These are phyloP conservation scores for Lipomyces chichibuensis DNA, from an alignment of 805 yeast genomes.

Conservation along the genomic window DNA sequence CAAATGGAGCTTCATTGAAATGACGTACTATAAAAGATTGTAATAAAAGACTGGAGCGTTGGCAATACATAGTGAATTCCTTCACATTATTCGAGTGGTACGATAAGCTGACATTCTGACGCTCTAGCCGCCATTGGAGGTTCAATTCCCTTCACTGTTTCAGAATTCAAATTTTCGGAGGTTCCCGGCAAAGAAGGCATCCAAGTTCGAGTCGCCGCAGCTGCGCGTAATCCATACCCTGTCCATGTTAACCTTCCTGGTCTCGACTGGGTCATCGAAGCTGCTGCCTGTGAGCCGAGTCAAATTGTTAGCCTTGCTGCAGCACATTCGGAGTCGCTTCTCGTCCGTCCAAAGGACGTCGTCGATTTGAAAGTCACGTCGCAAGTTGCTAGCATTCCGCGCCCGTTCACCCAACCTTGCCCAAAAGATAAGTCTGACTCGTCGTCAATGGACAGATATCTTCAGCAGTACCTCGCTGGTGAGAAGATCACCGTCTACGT, in stretches of 20 bases:
- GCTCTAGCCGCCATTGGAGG: constrained; percentile 17
- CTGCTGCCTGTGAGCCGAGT: constrained; percentile 25
- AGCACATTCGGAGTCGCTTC: constrained; percentile 27
- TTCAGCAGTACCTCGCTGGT: constrained; percentile 26
- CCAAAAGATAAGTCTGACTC: constrained; percentile 21
- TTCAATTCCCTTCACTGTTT: constrained; percentile 27
- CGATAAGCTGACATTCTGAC: background rate
- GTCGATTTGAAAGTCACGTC: constrained; percentile 21
- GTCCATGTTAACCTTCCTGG: constrained; percentile 28
- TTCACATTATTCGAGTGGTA: background rate
- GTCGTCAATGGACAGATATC: constrained; percentile 31
- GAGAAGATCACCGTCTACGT: constrained; percentile 29
- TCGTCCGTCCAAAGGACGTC: constrained; percentile 20
- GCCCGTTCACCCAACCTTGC: constrained; percentile 27
- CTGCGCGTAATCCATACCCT: constrained; percentile 31
- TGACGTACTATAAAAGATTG: background rate
- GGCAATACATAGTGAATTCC: background rate
- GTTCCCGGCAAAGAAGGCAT: constrained; percentile 18
- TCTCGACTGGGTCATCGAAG: constrained; percentile 31
- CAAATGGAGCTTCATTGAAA: background rate
- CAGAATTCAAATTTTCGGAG: constrained; percentile 28
- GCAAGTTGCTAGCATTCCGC: constrained; percentile 17
- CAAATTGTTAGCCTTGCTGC: constrained; percentile 24
- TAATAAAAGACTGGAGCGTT: background rate
- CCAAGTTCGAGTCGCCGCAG: constrained; percentile 27